Base-by-base conservation (phyloP, 352 stramenopile genomes). In the Vaucheria bursata region DNA sequence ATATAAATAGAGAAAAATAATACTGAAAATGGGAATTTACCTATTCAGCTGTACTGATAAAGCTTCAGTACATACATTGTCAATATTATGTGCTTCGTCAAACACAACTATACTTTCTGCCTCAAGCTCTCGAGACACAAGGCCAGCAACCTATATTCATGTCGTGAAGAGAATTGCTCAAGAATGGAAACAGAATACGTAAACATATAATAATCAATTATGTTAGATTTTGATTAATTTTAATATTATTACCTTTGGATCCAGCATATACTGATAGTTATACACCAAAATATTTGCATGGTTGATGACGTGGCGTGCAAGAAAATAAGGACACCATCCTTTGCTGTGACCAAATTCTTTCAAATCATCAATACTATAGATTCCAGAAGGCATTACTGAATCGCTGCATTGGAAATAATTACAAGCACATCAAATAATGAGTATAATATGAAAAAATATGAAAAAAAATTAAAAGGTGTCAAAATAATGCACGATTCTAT, bases 251-350 rank as follows among this genome's bases (percentile, higher is more conserved):
- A 75, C 77, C 84, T 99, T 98, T 32, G 95, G 95, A 88, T 99
- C 95, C 32, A 99, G 89, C 93, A 99, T 97, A 87, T 99, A 99
- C 88, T 99, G 95, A 88, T 99, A 99, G 83, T 99, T 99, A 88
- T 97, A 98, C 50, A 99, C 94, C 0, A 99, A 83, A 49, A 99
- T 91, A 73, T 98, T 96, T 0, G 96, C 95, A 77, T 97, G 94
- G 3, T 92, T 95, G 40, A 99, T 95, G 0, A 96, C 91, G 77
- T 97, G 93, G 73, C 96, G 88, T 33, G 96, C 97, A 53, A 99
- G 82, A 78, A 98, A 99, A 83, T 99, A 99, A 0, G 96, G 96
- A 86, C 96, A 99, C 92, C 93, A 98, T 12, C 77, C 77, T 49
- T 82, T 82, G 37, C 90, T 73, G 18, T 87, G 85, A 0, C 95